Conservation (phyloP, 2,329 filamentous ascomycete genomes). For the Fusarium paranaense region DNA sequence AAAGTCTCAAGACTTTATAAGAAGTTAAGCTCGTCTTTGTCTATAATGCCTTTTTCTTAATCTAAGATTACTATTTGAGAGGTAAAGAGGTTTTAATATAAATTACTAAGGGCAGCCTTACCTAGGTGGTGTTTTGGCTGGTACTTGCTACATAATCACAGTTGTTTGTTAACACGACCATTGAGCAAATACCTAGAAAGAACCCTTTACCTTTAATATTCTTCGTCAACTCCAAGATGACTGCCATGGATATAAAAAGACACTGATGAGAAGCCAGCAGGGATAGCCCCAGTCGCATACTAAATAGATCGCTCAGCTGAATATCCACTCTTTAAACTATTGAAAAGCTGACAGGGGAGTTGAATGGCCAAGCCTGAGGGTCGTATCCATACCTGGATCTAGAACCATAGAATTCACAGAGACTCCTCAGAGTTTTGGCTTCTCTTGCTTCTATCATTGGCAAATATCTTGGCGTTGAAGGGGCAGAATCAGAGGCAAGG, state of each 20-base stretch:
- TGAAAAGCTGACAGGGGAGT: background rate
- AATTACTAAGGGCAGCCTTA: too few relatives aligned
- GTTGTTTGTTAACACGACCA: background rate
- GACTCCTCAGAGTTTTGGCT: background rate
- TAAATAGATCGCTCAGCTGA: background rate
- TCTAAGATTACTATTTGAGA: too few relatives aligned
- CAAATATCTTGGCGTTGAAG: background rate
- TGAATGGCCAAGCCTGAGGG: background rate
- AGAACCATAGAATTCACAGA: background rate
- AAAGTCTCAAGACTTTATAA: background rate
- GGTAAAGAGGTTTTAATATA: too few relatives aligned
- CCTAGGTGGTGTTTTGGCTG: too few relatives aligned
- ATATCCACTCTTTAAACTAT: background rate
- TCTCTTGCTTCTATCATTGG: background rate
- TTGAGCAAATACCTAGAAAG: background rate
- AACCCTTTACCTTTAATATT: background rate
- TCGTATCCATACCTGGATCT: background rate
- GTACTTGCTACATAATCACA: too few relatives aligned
- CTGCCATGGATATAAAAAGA: background rate
- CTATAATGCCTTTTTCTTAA: too few relatives aligned
- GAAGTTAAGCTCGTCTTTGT: background rate
- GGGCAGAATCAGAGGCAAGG: background rate
- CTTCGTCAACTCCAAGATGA: background rate
- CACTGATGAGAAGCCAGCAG: background rate
- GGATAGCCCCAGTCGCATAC: background rate